phyloP scores from a whole-genome alignment of 1,284 basidiomycete genomes.

The Rhodotorula sp. region DNA sequence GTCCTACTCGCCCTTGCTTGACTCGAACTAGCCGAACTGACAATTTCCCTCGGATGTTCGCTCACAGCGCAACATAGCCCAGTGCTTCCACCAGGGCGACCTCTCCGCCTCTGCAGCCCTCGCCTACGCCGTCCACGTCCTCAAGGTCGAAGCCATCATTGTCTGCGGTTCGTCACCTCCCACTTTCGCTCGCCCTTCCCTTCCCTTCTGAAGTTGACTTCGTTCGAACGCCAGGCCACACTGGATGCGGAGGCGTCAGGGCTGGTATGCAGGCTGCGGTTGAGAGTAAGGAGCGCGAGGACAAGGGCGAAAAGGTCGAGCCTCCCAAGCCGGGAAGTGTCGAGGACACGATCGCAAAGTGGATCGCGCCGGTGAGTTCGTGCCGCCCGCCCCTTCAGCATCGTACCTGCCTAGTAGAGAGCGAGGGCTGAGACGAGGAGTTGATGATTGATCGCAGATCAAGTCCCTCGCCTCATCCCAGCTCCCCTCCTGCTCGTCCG shows the following conservation, averaged over 20 bases:
- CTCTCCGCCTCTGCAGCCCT: constrained; percentile 74
- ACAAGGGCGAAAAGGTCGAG: constrained; percentile 7
- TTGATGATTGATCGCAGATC: constrained; percentile 14
- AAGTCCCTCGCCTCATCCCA: constrained; percentile 23
- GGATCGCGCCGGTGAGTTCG: constrained; percentile 36
- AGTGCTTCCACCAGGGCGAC: constrained; percentile 69
- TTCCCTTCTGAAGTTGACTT: background rate
- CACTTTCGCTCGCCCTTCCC: background rate
- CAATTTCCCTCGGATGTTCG: background rate
- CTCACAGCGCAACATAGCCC: constrained; percentile 50
- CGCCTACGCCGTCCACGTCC: constrained; percentile 71
- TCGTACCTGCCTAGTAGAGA: background rate
- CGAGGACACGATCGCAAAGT: constrained; percentile 30
- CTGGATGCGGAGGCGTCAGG: constrained; percentile 50
- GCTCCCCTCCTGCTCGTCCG: constrained; percentile 11
- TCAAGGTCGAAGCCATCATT: constrained; percentile 71
- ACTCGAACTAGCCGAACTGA: background rate
- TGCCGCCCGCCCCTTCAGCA: background rate
- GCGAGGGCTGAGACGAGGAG: background rate
- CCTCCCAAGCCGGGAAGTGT: constrained; percentile 16
- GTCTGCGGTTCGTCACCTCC: constrained; percentile 41
- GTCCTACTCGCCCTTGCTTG: background rate
- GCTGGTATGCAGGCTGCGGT: constrained; percentile 47
- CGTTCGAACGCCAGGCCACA: constrained; percentile 46
- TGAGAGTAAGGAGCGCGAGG: constrained; percentile 6